Percentiles rank a stretch among this genome's conserved stretches.
These are phyloP conservation scores for Hyphopichia khmerensis DNA, from an alignment of 1,139 yeast genomes.

Conservation along the genomic window DNA sequence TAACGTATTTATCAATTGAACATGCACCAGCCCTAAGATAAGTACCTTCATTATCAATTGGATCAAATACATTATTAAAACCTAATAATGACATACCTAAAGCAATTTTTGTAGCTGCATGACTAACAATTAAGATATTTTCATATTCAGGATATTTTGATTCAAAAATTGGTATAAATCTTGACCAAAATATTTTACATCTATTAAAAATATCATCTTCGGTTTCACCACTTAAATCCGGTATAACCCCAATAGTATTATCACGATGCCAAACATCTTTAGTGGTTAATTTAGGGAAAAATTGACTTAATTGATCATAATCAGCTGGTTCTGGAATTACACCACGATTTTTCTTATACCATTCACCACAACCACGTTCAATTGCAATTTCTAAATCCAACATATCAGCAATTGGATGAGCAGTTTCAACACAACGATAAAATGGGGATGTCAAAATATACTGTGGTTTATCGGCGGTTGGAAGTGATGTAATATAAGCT, in stretches of 20 bases:
- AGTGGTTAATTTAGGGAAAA: conserved; percentile 45
- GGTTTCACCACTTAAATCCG: conserved; percentile 60
- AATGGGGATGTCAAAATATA: conserved; percentile 78
- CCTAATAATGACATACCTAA: conserved; percentile 68
- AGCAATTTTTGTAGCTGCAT: conserved; percentile 83
- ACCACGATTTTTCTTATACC: conserved; percentile 58
- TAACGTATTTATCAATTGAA: conserved; percentile 38
- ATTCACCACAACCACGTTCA: conserved; percentile 75
- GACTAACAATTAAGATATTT: conserved; percentile 64
- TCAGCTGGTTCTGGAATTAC: conserved; percentile 61
- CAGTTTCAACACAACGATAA: conserved; percentile 85
- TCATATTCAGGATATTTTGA: conserved; percentile 52
- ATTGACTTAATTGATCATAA: conserved; percentile 42
- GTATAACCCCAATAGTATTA: conserved; percentile 48
- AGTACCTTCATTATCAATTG: conserved; percentile 42
- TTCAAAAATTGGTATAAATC: conserved; percentile 54
- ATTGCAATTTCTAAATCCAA: conserved; percentile 57
- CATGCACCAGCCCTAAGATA: conserved; percentile 50
- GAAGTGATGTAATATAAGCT: conserved; percentile 39
- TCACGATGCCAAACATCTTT: conserved; percentile 45
- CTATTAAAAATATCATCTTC: conserved; percentile 61
- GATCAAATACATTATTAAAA: conserved; percentile 43
- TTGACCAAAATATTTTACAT: conserved; percentile 47
- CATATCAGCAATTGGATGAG: conserved; percentile 60
- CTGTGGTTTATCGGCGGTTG: conserved; percentile 52